Percentiles rank a stretch among this genome's conserved stretches.
Conservation (phyloP, 2,329 filamentous ascomycete genomes). For the Alternaria brassicae region DNA sequence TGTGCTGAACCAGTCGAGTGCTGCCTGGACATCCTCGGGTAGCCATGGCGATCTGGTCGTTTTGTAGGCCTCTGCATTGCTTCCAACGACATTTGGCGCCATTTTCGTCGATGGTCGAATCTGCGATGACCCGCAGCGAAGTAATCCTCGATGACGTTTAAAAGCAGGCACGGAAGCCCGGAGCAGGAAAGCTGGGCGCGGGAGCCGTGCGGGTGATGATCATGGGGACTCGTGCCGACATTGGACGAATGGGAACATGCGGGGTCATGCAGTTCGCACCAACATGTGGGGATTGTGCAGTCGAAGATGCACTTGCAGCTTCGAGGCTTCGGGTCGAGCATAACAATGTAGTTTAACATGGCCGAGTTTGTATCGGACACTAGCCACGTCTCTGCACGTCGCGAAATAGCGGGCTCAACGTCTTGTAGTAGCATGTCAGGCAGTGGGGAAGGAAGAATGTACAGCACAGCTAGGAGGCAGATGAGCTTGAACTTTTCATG, state of each 20-base stretch:
- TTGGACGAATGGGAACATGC: constrained; percentile 23
- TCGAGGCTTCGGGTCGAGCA: constrained; percentile 3
- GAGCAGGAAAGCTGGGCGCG: constrained; percentile 8
- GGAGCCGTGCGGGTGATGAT: constrained; percentile 13
- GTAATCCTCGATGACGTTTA: constrained; percentile 20
- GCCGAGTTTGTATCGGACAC: constrained; percentile 7
- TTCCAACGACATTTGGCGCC: background rate
- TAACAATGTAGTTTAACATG: background rate
- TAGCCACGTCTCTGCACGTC: background rate
- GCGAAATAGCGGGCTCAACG: constrained; percentile 21
- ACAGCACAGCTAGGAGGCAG: background rate
- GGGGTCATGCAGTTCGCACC: constrained; percentile 1
- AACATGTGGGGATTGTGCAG: constrained; percentile 2
- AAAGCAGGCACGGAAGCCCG: constrained; percentile 6
- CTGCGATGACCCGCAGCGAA: constrained; percentile 20
- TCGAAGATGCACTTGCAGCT: background rate
- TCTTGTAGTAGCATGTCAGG: constrained; percentile 16
- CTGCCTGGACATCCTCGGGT: constrained; percentile 8
- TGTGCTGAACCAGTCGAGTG: constrained; percentile 20
- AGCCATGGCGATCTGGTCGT: constrained; percentile 1
- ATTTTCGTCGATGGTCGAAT: constrained; percentile 1
- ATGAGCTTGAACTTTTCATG: background rate
- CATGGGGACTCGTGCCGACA: constrained; percentile 27
- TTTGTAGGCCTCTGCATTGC: constrained; percentile 7
- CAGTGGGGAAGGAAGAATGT: constrained; percentile 6